Percentiles rank a stretch among this genome's conserved stretches.
phyloP scores from a whole-genome alignment of 176 grass and related monocot species.

The Raddia distichophylla region DNA sequence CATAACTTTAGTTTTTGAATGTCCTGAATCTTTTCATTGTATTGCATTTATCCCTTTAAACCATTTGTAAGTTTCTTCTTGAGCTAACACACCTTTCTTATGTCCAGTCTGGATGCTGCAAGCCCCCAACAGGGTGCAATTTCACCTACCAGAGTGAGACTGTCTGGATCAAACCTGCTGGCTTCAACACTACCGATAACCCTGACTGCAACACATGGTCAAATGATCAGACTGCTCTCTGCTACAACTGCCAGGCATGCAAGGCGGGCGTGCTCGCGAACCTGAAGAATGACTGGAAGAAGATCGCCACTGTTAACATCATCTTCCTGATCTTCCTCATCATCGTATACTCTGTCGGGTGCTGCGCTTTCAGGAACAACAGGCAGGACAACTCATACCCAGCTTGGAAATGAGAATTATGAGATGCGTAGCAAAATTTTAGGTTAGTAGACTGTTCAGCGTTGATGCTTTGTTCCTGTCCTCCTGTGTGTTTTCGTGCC shows the following conservation, averaged over 20 bases:
- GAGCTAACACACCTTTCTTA: conserved; percentile 15
- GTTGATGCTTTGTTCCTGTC: neutral
- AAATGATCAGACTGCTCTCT: conserved; percentile 57
- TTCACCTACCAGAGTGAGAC: conserved; percentile 70
- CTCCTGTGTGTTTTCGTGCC: neutral
- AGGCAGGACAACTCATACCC: conserved; percentile 63
- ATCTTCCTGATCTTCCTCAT: conserved; percentile 88
- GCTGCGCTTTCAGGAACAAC: conserved; percentile 92
- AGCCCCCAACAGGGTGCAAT: conserved; percentile 84
- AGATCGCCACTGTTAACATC: conserved; percentile 76
- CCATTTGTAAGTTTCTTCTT: neutral
- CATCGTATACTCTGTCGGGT: conserved; percentile 82
- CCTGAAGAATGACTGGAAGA: conserved; percentile 94
- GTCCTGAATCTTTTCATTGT: neutral
- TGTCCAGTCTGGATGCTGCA: conserved; percentile 89
- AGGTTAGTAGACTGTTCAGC: conserved; percentile 1
- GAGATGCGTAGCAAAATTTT: neutral
- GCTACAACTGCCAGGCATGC: conserved; percentile 82
- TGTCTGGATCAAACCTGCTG: conserved; percentile 63
- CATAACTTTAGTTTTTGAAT: neutral
- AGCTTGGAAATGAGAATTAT: conserved; percentile 47
- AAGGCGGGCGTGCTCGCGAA: conserved; percentile 91
- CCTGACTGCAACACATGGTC: conserved; percentile 82
- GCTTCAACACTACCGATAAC: conserved; percentile 44
- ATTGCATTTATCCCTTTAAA: neutral